Evolutionary conservation across 805 yeast species (phyloP).

Genomic region (Ogataea haglerorum): DNA sequence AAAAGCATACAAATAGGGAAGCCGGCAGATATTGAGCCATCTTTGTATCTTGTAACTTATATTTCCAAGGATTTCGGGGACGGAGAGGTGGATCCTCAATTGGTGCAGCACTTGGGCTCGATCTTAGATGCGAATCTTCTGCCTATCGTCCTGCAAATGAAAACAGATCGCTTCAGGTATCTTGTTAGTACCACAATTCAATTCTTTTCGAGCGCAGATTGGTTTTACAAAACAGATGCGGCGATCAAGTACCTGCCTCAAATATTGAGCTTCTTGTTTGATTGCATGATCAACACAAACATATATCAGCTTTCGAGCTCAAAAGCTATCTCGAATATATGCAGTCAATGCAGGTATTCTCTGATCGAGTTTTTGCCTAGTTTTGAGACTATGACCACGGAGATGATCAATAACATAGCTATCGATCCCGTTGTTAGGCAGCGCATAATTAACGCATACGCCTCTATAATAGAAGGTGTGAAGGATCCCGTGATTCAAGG

Average conservation of each 20-base stretch:
- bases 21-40: constrained; percentile 53
- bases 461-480: constrained; percentile 57
- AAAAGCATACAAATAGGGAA: constrained; percentile 21
- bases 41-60: constrained; percentile 54
- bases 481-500: constrained; percentile 46
- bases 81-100: constrained; percentile 25
- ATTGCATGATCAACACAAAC: constrained; percentile 30
- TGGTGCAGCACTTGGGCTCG: constrained; percentile 20
- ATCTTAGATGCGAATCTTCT: constrained; percentile 34
- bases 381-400: constrained; percentile 45
- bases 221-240: constrained; percentile 48
- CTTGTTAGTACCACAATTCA: constrained; percentile 50
- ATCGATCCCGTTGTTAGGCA: constrained; percentile 50
- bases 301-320: constrained; percentile 40
- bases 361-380: constrained; percentile 42
- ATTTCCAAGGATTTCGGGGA: constrained; percentile 51
- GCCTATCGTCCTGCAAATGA: constrained; percentile 12
- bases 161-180: constrained; percentile 19
- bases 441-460: constrained; percentile 57
- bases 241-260: constrained; percentile 46
- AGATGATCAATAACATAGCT: constrained; percentile 40
- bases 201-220: constrained; percentile 56
- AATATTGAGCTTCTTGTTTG: constrained; percentile 49
- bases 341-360: constrained; percentile 48
- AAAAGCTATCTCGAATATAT: constrained; percentile 55